Conservation (phyloP, 371 early-diverging fungal genomes). For the Nosema muscidifuracis region DNA sequence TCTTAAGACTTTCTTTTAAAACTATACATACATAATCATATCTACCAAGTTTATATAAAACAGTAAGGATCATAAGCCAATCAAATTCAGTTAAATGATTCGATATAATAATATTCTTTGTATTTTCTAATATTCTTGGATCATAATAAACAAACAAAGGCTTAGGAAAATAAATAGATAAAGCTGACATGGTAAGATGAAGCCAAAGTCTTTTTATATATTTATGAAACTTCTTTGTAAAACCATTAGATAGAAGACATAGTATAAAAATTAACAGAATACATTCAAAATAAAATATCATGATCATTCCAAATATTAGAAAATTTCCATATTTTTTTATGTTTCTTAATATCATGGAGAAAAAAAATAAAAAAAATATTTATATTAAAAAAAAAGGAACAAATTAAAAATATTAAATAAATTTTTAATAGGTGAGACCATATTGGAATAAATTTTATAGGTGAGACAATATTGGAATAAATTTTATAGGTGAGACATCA, state of each 20-base stretch:
- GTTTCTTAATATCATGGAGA: not conserved
- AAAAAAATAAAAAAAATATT: not conserved
- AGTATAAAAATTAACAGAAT: not conserved
- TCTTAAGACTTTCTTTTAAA: constrained; percentile 46
- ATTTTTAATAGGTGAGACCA: too few relatives aligned
- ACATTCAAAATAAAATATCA: not conserved
- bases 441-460: too few relatives aligned
- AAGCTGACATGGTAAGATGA: constrained; percentile 28
- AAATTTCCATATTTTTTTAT: not conserved
- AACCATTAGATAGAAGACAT: not conserved
- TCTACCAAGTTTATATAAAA: constrained; percentile 29
- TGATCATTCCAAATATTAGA: not conserved
- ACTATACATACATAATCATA: constrained; percentile 43
- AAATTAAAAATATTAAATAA: not conserved
- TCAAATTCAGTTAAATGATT: constrained; percentile 59
- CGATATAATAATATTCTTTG: constrained; percentile 50
- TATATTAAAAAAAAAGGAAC: not conserved
- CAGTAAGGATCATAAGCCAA: constrained; percentile 50
- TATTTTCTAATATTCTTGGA: constrained; percentile 27
- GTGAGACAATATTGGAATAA: too few relatives aligned
- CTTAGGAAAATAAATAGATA: constrained; percentile 41
- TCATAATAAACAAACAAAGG: constrained; percentile 44
- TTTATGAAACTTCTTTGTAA: not conserved
- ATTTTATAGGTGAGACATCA: too few relatives aligned
- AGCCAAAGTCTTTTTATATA: constrained; percentile 24